Conservation (phyloP, 805 yeast genomes). For the Lipomyces sp. region DNA sequence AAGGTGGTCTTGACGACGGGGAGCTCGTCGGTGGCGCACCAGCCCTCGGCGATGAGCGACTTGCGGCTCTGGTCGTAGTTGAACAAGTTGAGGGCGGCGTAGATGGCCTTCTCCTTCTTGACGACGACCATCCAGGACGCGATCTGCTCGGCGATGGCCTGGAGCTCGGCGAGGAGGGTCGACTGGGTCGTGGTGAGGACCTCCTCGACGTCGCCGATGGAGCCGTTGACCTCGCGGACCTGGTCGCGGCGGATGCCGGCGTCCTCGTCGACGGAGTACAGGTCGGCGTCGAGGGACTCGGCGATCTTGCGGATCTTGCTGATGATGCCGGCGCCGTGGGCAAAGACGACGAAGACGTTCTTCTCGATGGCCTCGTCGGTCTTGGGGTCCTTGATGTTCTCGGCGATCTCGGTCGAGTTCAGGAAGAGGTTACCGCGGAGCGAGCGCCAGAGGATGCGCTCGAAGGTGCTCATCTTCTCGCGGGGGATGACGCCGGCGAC, state of each 20-base stretch:
- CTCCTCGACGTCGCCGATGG: conserved; percentile 54
- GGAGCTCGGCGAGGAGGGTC: conserved; percentile 72
- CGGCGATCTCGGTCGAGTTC: conserved; percentile 67
- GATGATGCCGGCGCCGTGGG: conserved; percentile 79
- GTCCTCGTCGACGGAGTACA: conserved; percentile 59
- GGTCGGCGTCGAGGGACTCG: conserved; percentile 83
- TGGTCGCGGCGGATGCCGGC: conserved; percentile 40
- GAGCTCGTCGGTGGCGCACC: conserved; percentile 85
- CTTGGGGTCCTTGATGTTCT: conserved; percentile 62
- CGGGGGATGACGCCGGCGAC: conserved; percentile 82
- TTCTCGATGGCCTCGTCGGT: conserved; percentile 59
- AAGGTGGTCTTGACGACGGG: conserved; percentile 62
- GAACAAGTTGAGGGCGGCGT: conserved; percentile 70
- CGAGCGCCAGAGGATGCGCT: conserved; percentile 86
- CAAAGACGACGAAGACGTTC: conserved; percentile 80
- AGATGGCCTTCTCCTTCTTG: conserved; percentile 79
- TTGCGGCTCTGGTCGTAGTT: conserved; percentile 80
- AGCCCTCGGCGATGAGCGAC: conserved; percentile 90
- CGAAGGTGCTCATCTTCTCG: conserved; percentile 63
- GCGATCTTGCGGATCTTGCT: conserved; percentile 75
- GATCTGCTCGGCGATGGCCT: conserved; percentile 70
- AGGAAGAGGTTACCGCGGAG: conserved; percentile 87
- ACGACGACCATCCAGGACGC: conserved; percentile 67
- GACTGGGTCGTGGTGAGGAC: conserved; percentile 62
- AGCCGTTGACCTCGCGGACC: conserved; percentile 44